Conservation (phyloP, 2,329 filamentous ascomycete species). For the Monosporascus sp. region DNA sequence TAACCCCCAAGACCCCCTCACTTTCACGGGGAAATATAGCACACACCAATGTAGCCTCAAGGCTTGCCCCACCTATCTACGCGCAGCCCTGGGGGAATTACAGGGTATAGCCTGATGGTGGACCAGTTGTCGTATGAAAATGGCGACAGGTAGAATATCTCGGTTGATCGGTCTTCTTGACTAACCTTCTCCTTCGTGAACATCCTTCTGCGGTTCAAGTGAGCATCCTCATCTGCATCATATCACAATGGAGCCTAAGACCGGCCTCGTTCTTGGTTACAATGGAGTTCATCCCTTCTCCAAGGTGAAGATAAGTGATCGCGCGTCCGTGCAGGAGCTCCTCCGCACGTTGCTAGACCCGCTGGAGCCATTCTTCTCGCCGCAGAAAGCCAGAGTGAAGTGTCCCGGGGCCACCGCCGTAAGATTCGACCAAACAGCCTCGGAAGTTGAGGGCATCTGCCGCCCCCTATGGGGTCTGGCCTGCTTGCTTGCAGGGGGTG, state of each 20-base stretch:
- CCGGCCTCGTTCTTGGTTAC: conserved; percentile 45
- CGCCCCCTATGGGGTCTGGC: conserved; percentile 73
- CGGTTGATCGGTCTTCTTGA: neutral
- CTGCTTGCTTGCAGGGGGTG: conserved; percentile 63
- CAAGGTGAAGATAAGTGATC: conserved; percentile 43
- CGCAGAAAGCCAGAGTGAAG: conserved; percentile 58
- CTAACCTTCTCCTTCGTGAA: neutral
- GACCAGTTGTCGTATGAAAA: neutral
- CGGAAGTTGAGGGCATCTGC: conserved; percentile 71
- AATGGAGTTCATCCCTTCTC: conserved; percentile 51
- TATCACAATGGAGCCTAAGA: conserved; percentile 22
- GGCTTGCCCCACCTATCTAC: neutral
- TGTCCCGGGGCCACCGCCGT: conserved; percentile 67
- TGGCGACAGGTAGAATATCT: neutral
- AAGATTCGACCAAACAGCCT: conserved; percentile 70
- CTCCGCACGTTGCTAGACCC: conserved; percentile 63
- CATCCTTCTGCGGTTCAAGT: neutral
- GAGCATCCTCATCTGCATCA: neutral
- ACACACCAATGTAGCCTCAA: neutral
- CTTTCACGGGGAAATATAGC: neutral
- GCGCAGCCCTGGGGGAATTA: neutral
- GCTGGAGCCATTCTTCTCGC: conserved; percentile 67
- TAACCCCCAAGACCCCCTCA: conserved; percentile 20
- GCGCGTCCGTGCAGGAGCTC: conserved; percentile 54
- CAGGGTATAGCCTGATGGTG: neutral